Base-by-base conservation (phyloP, 805 yeast species). In the Saturnispora dispora region DNA sequence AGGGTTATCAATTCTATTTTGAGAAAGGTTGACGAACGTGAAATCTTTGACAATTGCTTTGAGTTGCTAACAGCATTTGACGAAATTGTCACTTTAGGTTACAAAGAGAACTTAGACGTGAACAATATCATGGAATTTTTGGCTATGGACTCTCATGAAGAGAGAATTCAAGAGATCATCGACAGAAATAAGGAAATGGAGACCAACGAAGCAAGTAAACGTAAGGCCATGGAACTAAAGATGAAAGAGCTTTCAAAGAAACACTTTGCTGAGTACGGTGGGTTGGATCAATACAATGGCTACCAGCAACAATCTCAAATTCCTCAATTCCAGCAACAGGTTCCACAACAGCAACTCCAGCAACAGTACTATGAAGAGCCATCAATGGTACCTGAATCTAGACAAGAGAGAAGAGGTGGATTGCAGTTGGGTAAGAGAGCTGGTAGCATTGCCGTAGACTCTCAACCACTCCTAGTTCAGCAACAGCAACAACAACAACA, bases 131-230 rank as follows among this genome's bases (percentile, higher is more conserved):
- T 79, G 66, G 87, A 95, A 11, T 91, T 87, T 70, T 74, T 93
- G 72, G 91, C 88, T 65, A 91, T 93, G 98, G 98, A 93, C 70
- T 86, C 96, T 40, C 97, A 93, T 67, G 99, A 93, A 71, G 99
- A 93, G 71, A 91, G 88, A 74, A 91, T 95, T 64, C 98, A 93
- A 74, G 97, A 93, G 66, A 90, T 93, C 66, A 93, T 93, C 61
- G 98, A 88, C 71, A 82, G 90, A 68, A 93, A 93, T 74, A 93
- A 93, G 71, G 99, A 93, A 71, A 72, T 87, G 62, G 99, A 91
- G 69, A 99, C 99, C 40, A 83, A 88, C 51, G 99, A 93, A 71
- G 96, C 91, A 70, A 84, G 98, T 70, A 91, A 91, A 72, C 85
- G 95, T 70, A 83, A 88, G 66, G 97, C 98, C 47, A 88, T 85